Conservation (phyloP, 73 alveolate genomes). For the Paramecium tetraurelia region DNA sequence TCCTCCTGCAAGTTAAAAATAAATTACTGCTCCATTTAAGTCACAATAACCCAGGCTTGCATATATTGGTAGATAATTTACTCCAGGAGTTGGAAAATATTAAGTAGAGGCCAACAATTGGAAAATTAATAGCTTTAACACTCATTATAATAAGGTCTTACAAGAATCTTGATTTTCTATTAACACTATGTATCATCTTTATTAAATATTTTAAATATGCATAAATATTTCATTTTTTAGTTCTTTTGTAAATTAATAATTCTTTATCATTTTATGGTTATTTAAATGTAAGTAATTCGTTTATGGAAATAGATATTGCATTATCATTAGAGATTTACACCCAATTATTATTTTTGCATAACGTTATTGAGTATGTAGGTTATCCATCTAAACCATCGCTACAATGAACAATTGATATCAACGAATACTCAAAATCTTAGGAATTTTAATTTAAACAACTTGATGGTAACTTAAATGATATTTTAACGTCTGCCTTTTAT, state of each 20-base stretch:
- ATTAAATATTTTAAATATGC: not conserved
- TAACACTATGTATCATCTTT: not conserved
- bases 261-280: conserved; percentile 19
- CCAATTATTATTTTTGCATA: conserved; percentile 13
- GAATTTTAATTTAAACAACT: not conserved
- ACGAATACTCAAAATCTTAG: not conserved
- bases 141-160: conserved; percentile 26
- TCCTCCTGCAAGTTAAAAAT: not conserved
- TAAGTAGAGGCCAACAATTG: not conserved
- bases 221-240: not conserved
- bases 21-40: not conserved
- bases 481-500: not conserved
- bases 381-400: not conserved
- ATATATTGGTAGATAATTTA: not conserved
- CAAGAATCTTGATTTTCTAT: not conserved
- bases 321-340: not conserved
- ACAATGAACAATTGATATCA: conserved; percentile 10
- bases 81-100: conserved; percentile 48
- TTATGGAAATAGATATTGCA: not conserved
- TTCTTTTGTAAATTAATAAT: not conserved
- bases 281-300: not conserved
- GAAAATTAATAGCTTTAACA: conserved; percentile 21
- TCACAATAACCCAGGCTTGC: not conserved
- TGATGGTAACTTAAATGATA: not conserved
- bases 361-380: not conserved